A percentile compares a stretch with the other conserved stretches of the same genome.
phyloP scores from a whole-genome alignment of 768 basidiomycete genomes.

The Russula abietina region DNA sequence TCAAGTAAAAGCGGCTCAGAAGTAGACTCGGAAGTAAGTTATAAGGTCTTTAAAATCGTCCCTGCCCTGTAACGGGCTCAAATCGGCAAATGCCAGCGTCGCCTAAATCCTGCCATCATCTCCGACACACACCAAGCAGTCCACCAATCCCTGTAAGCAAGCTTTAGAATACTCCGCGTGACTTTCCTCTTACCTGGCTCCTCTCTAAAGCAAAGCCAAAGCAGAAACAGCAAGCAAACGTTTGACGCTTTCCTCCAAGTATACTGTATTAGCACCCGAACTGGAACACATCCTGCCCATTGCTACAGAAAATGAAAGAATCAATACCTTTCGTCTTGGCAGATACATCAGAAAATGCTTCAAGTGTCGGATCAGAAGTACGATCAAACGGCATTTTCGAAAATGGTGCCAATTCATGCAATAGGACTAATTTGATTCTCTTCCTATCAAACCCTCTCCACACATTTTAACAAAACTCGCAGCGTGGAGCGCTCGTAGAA shows the following conservation, averaged over 20 bases:
- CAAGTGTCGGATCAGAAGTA: constrained; percentile 15
- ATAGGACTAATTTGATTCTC: constrained; percentile 24
- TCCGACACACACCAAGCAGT: background rate
- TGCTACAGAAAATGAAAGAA: constrained; percentile 17
- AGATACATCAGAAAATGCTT: constrained; percentile 20
- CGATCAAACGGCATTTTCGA: constrained; percentile 14
- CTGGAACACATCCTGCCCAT: constrained; percentile 1
- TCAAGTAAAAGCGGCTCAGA: no score
- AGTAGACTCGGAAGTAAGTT: no score
- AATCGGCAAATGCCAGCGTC: background rate
- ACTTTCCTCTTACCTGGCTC: background rate
- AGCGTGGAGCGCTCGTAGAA: constrained; percentile 23
- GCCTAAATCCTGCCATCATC: background rate
- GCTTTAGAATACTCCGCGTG: background rate
- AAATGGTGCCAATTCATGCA: constrained; percentile 25
- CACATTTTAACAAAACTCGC: constrained; percentile 17
- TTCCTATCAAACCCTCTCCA: constrained; percentile 1
- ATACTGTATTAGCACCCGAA: background rate
- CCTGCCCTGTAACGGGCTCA: no score
- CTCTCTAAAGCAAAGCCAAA: background rate
- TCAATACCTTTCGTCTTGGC: constrained; percentile 26
- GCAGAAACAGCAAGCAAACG: background rate
- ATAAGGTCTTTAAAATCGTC: no score
- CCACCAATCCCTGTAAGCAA: background rate
- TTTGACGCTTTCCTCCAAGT: background rate